These are phyloP conservation scores for Coniosporium apollinis DNA, from an alignment of 495 filamentous ascomycete species.

Conservation along the genomic window DNA sequence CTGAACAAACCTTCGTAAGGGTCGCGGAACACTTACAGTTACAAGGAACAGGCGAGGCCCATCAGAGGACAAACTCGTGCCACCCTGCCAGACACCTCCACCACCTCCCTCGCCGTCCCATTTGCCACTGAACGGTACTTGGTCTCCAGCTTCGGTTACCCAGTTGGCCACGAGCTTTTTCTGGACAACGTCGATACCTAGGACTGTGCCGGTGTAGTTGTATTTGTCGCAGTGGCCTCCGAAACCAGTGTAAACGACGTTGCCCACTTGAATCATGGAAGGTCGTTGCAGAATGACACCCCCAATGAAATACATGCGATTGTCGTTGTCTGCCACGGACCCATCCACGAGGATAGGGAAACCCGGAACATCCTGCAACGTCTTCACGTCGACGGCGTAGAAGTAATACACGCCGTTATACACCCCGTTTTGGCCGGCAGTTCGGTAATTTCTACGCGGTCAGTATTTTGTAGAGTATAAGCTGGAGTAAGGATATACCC, in stretches of 20 bases:
- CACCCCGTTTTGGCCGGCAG: not conserved
- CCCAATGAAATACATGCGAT: conserved; percentile 25
- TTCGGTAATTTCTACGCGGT: conserved; percentile 2
- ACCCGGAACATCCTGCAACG: conserved; percentile 20
- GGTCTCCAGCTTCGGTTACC: conserved; percentile 22
- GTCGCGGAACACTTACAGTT: conserved; percentile 16
- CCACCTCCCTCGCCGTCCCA: conserved; percentile 19
- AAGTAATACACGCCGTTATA: conserved; percentile 18
- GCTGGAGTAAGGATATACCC: conserved; percentile 2
- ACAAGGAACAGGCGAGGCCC: conserved; percentile 24
- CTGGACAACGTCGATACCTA: conserved; percentile 21
- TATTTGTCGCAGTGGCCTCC: conserved; percentile 31
- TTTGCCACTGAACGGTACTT: conserved; percentile 11
- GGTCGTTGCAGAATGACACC: conserved; percentile 29
- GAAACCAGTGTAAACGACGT: conserved; percentile 24
- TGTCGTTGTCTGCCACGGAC: conserved; percentile 24
- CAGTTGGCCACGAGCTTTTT: conserved; percentile 16
- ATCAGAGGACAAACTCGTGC: conserved; percentile 27
- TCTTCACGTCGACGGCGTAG: conserved; percentile 23
- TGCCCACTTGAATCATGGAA: conserved; percentile 17
- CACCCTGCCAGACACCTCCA: conserved; percentile 30
- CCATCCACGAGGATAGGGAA: conserved; percentile 28
- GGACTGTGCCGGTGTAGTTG: conserved; percentile 29
- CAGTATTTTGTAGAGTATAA: conserved; percentile 3
- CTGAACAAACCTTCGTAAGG: too few species aligned